These are phyloP conservation scores for Tetrapisispora pingtungensis DNA, from an alignment of 805 yeast genomes.

Conservation along the genomic window DNA sequence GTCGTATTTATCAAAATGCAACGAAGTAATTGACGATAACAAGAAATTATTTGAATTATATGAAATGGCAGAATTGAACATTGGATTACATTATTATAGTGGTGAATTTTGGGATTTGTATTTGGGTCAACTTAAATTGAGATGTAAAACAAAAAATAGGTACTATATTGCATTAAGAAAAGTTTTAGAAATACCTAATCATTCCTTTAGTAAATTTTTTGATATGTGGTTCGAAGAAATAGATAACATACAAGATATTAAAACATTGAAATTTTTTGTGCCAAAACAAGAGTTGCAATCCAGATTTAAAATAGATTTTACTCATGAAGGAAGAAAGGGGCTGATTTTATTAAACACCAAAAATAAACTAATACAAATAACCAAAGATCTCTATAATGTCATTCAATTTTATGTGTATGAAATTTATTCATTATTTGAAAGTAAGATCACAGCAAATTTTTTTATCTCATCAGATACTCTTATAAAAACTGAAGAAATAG, in stretches of 20 bases:
- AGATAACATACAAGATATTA: conserved; percentile 21
- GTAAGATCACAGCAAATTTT: conserved; percentile 16
- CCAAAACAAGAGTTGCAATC: conserved; percentile 18
- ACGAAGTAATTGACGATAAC: conserved; percentile 16
- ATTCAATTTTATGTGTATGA: conserved; percentile 25
- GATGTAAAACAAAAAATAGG: conserved; percentile 15
- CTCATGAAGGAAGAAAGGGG: conserved; percentile 22
- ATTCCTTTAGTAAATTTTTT: conserved; percentile 25
- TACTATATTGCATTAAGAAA: conserved; percentile 24
- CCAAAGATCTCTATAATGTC: conserved; percentile 25
- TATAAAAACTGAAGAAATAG: conserved; percentile 16
- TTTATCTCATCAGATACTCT: conserved; percentile 23
- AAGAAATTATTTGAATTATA: conserved; percentile 23
- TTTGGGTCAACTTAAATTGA: conserved; percentile 17
- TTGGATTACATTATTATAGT: conserved; percentile 28
- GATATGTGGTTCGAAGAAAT: conserved; percentile 24
- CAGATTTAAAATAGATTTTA: conserved; percentile 17
- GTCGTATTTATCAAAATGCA: conserved; percentile 24
- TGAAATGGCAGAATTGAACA: conserved; percentile 23
- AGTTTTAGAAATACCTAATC: conserved; percentile 23
- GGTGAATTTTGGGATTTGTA: conserved; percentile 30
- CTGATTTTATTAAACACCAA: conserved; percentile 29
- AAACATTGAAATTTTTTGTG: conserved; percentile 17
- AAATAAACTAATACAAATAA: conserved; percentile 18
- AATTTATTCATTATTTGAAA: conserved; percentile 24